A percentile compares a stretch with the other conserved stretches of the same genome.
These are phyloP conservation scores for Amanita phalloides DNA, from an alignment of 768 basidiomycete genomes.

Conservation along the genomic window DNA sequence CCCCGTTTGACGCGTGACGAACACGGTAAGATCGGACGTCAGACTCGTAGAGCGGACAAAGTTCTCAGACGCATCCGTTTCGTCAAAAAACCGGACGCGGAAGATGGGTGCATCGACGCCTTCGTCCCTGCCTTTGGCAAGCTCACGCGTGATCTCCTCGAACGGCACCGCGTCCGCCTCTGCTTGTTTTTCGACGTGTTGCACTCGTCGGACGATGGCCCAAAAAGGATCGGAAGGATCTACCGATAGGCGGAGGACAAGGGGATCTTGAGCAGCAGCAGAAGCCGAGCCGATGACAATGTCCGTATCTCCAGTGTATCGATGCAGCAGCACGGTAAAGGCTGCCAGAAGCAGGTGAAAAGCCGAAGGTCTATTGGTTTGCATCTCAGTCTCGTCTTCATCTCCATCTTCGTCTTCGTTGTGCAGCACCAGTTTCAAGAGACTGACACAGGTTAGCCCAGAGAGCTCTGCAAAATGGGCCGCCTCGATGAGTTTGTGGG, in stretches of 20 bases:
- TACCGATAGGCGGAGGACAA: slow-evolving; percentile 75
- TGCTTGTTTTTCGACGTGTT: slow-evolving; percentile 75
- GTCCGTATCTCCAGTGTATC: slow-evolving; percentile 94
- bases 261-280: slow-evolving; percentile 59
- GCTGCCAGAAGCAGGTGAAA: slow-evolving; percentile 92
- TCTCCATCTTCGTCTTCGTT: slow-evolving; percentile 44
- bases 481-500: slow-evolving; percentile 77
- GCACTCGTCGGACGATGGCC: slow-evolving; percentile 78
- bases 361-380: slow-evolving; percentile 52
- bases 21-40: slow-evolving; percentile 89
- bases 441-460: slow-evolving; percentile 60
- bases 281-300: slow-evolving; percentile 87
- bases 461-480: slow-evolving; percentile 64
- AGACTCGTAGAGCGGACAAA: slow-evolving; percentile 74
- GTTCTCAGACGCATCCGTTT: slow-evolving; percentile 64
- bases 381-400: slow-evolving; percentile 30
- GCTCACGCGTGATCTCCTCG: slow-evolving; percentile 57
- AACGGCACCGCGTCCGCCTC: slow-evolving; percentile 76
- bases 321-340: slow-evolving; percentile 82
- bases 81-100: slow-evolving; percentile 94
- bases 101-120: slow-evolving; percentile 61
- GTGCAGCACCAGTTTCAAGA: slow-evolving; percentile 75
- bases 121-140: slow-evolving; percentile 59
- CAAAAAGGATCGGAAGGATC: slow-evolving; percentile 85
- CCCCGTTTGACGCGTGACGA: slow-evolving; percentile 68